phyloP scores from a whole-genome alignment of 2,329 filamentous ascomycete genomes.

The Colletotrichum horii region DNA sequence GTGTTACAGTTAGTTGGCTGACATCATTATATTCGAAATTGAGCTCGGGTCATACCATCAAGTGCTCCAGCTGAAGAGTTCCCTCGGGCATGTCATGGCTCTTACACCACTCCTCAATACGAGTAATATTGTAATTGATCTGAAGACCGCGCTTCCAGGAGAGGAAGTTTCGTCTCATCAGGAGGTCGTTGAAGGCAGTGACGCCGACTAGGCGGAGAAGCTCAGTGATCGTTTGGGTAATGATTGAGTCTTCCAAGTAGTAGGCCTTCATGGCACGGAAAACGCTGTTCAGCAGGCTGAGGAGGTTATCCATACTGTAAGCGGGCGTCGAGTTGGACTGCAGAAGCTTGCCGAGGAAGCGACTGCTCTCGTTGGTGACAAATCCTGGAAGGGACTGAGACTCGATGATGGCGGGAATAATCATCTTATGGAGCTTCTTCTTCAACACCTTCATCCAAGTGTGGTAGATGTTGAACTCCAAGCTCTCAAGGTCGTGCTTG shows the following conservation, averaged over 20 bases:
- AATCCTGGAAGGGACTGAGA: conserved; percentile 98
- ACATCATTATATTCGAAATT: neutral
- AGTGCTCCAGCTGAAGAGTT: conserved; percentile 93
- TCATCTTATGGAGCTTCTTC: conserved; percentile 99
- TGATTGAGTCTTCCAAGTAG: conserved; percentile 94
- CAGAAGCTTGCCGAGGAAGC: conserved; percentile 96
- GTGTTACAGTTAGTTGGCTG: conserved; percentile 24
- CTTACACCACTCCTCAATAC: conserved; percentile 99
- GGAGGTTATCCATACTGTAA: conserved; percentile 99
- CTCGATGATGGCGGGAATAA: conserved; percentile 98
- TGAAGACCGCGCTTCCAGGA: conserved; percentile 99
- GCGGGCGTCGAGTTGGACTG: conserved; percentile 88
- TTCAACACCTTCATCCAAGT: conserved; percentile 99
- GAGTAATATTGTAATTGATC: conserved; percentile 99
- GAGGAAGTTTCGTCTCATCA: conserved; percentile 98
- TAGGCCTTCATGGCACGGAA: conserved; percentile 99
- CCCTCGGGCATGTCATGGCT: conserved; percentile 99
- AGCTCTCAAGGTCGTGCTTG: conserved; percentile 96
- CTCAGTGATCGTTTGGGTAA: conserved; percentile 94
- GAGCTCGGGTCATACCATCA: conserved; percentile 72
- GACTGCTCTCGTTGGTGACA: conserved; percentile 97
- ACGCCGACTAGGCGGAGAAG: conserved; percentile 92
- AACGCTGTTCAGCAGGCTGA: conserved; percentile 94
- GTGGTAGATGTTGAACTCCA: conserved; percentile 99
- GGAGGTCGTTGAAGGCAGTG: conserved; percentile 95